Percentiles rank a stretch among this genome's conserved stretches.
Evolutionary conservation across 1,284 basidiomycete genomes (phyloP).

Genomic region (Apiotrichum siamense): DNA sequence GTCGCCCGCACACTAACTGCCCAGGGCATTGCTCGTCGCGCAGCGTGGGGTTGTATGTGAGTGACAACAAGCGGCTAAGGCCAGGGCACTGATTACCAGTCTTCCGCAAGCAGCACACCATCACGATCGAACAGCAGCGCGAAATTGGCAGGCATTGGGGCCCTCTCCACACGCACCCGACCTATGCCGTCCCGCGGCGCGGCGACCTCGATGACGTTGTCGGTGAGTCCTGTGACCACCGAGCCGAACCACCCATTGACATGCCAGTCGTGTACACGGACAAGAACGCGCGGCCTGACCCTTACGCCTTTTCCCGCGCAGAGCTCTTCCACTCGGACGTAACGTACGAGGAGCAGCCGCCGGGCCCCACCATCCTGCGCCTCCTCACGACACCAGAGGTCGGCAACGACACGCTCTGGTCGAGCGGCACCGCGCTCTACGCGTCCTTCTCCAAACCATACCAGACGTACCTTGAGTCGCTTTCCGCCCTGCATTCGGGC

Average conservation of each 20-base stretch:
- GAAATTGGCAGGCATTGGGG: constrained; percentile 67
- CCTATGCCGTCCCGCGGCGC: constrained; percentile 62
- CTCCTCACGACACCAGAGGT: constrained; percentile 62
- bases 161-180: constrained; percentile 74
- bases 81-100: constrained; percentile 16
- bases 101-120: constrained; percentile 38
- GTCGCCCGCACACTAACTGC: no score
- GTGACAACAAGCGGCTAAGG: constrained; percentile 5
- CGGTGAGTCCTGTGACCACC: constrained; percentile 29
- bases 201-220: constrained; percentile 67
- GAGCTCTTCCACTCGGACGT: constrained; percentile 78
- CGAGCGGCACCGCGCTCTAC: constrained; percentile 58
- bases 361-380: constrained; percentile 77
- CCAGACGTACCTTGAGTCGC: constrained; percentile 60
- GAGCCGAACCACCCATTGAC: background rate
- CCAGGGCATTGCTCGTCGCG: constrained; percentile 35
- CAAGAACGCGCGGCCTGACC: constrained; percentile 63
- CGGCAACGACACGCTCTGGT: constrained; percentile 66
- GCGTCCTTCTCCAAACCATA: constrained; percentile 62
- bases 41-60: constrained; percentile 44
- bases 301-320: constrained; percentile 62
- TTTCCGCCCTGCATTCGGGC: constrained; percentile 63
- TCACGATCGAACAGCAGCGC: constrained; percentile 62
- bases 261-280: constrained; percentile 47
- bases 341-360: constrained; percentile 73